Percentiles rank a stretch among this genome's conserved stretches.
Conservation (phyloP, 2,329 filamentous ascomycete genomes). For the Aspergillus sp. region DNA sequence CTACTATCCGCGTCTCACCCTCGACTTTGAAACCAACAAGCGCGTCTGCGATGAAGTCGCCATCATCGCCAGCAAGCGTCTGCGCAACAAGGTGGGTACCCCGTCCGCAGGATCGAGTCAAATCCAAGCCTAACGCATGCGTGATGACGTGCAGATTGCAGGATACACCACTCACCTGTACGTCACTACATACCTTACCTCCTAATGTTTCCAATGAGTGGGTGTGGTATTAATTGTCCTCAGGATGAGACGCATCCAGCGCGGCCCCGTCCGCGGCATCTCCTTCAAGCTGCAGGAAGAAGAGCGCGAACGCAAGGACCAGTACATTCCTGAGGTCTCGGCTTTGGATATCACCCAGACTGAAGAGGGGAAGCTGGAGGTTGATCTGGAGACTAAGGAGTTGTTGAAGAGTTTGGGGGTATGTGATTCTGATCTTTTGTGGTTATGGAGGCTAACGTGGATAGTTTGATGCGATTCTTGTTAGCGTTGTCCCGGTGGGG, state of each 20-base stretch:
- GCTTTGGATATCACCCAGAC: slow-evolving; percentile 95
- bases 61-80: slow-evolving; percentile 97
- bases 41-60: slow-evolving; percentile 99
- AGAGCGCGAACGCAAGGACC: slow-evolving; percentile 99
- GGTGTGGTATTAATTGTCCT: background rate
- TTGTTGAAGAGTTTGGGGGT: slow-evolving; percentile 97
- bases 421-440: slow-evolving; percentile 52
- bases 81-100: slow-evolving; percentile 90
- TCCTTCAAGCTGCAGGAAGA: slow-evolving; percentile 99
- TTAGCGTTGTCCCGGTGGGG: slow-evolving; percentile 88
- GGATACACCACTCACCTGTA: slow-evolving; percentile 90
- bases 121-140: slow-evolving; percentile 1
- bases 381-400: slow-evolving; percentile 98
- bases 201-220: too few species aligned
- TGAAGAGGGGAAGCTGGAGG: slow-evolving; percentile 83
- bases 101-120: background rate
- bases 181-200: background rate
- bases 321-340: slow-evolving; percentile 98
- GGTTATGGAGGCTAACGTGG: slow-evolving; percentile 26
- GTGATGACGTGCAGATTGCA: slow-evolving; percentile 64
- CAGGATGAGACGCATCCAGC: slow-evolving; percentile 98
- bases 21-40: slow-evolving; percentile 99
- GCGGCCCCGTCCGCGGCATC: slow-evolving; percentile 98
- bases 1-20: slow-evolving; percentile 95
- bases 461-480: slow-evolving; percentile 94